A percentile compares a stretch with the other conserved stretches of the same genome.
phyloP scores from a whole-genome alignment of 169 alveolate species.

The Plasmodium berghei region DNA sequence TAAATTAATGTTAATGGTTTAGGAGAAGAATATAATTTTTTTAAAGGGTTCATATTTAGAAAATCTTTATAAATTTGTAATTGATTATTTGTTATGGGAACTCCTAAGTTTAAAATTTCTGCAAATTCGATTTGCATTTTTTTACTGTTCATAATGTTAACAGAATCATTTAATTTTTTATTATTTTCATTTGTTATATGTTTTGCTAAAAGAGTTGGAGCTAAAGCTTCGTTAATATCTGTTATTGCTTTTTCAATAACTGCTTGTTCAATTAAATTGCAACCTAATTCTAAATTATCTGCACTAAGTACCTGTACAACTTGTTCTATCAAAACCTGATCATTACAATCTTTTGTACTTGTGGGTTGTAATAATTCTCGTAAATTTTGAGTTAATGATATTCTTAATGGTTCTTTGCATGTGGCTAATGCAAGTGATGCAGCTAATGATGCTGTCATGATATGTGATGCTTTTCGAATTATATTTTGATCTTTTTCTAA shows the following conservation, averaged over 20 bases:
- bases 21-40: conserved; percentile 76
- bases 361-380: conserved; percentile 89
- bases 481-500: conserved; percentile 94
- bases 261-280: conserved; percentile 93
- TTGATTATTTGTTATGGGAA: conserved; percentile 69
- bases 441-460: conserved; percentile 94
- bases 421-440: conserved; percentile 97
- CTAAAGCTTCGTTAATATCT: conserved; percentile 76
- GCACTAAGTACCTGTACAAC: conserved; percentile 90
- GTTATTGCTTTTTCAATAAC: conserved; percentile 94
- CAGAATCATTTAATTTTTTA: conserved; percentile 19
- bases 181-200: conserved; percentile 53
- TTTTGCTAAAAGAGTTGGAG: conserved; percentile 49
- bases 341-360: conserved; percentile 89
- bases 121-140: conserved; percentile 54
- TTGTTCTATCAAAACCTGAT: conserved; percentile 90
- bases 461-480: conserved; percentile 93
- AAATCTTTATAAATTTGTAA: conserved; percentile 81
- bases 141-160: conserved; percentile 23
- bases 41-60: conserved; percentile 76
- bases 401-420: conserved; percentile 95
- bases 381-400: conserved; percentile 92
- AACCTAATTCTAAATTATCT: conserved; percentile 96
- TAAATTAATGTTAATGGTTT: conserved; percentile 51
- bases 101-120: conserved; percentile 36